Evolutionary conservation across 495 filamentous ascomycete species (phyloP).

Genomic region (Annulohypoxylon stygium): DNA sequence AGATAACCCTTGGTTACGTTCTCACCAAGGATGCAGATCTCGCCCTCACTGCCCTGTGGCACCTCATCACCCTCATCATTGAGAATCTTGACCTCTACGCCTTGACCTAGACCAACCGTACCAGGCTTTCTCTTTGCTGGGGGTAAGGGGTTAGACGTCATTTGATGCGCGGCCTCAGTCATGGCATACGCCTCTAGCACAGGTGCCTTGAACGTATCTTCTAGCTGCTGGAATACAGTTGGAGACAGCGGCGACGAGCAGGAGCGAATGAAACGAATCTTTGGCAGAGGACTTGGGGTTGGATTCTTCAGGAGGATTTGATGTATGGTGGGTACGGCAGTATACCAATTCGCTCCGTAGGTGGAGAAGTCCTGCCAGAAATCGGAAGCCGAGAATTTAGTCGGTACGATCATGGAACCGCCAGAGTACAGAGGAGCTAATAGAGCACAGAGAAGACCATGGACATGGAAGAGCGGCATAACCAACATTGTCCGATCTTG

Average conservation of each 20-base stretch:
- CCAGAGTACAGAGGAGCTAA: constrained; percentile 78
- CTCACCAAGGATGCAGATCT: constrained; percentile 82
- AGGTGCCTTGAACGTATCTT: constrained; percentile 77
- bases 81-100: constrained; percentile 83
- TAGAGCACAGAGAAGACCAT: constrained; percentile 83
- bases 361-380: constrained; percentile 83
- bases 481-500: constrained; percentile 85
- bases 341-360: constrained; percentile 87
- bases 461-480: constrained; percentile 92
- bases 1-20: constrained; percentile 88
- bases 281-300: constrained; percentile 71
- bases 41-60: constrained; percentile 73
- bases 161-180: constrained; percentile 91
- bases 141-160: constrained; percentile 88
- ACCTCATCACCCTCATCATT: constrained; percentile 73
- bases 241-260: constrained; percentile 86
- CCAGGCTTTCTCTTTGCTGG: constrained; percentile 79
- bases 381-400: constrained; percentile 81
- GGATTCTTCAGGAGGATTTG: constrained; percentile 83
- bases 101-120: constrained; percentile 82
- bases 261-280: constrained; percentile 87
- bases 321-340: constrained; percentile 89
- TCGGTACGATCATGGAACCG: constrained; percentile 79
- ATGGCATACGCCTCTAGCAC: constrained; percentile 92
- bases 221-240: constrained; percentile 79